These are phyloP conservation scores for Lepidium campestre DNA, from an alignment of 441 rosid genomes.

Conservation along the genomic window DNA sequence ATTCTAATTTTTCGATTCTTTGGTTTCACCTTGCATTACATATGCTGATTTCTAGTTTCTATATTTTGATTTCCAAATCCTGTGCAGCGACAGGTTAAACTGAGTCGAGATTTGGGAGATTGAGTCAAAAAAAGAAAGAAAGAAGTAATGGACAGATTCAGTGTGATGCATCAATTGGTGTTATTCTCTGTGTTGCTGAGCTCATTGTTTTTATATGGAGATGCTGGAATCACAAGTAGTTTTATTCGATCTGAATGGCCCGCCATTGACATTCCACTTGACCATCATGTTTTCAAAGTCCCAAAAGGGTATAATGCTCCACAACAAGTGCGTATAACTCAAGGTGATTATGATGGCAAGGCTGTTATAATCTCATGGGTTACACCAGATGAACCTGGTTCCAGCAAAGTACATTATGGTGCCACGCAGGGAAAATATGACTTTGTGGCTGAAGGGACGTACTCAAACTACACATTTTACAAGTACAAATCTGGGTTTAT, in stretches of 20 bases:
- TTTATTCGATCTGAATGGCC: slow-evolving; percentile 60
- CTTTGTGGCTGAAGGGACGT: slow-evolving; percentile 55
- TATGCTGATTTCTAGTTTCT: not conserved
- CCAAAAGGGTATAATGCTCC: slow-evolving; percentile 70
- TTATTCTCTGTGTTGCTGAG: slow-evolving; percentile 35
- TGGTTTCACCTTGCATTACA: not conserved
- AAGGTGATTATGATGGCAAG: slow-evolving; percentile 90
- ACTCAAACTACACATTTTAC: slow-evolving; percentile 67
- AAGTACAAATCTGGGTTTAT: slow-evolving; percentile 80
- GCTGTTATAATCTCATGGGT: slow-evolving; percentile 93
- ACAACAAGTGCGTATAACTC: slow-evolving; percentile 88
- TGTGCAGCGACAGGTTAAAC: too few species aligned
- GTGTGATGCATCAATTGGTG: slow-evolving; percentile 27
- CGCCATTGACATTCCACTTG: slow-evolving; percentile 57
- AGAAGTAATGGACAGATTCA: not conserved
- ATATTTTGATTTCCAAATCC: not conserved
- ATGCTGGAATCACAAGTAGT: slow-evolving; percentile 47
- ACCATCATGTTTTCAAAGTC: slow-evolving; percentile 46
- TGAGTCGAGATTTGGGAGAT: not conserved
- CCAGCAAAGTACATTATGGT: slow-evolving; percentile 62
- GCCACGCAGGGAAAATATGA: slow-evolving; percentile 39
- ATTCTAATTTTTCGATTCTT: not conserved
- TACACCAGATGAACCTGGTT: slow-evolving; percentile 69
- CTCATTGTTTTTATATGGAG: slow-evolving; percentile 28
- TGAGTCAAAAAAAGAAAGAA: not conserved